Evolutionary conservation across 2,329 filamentous ascomycete genomes (phyloP), one percentile per base, ranked within the genome.

Genomic region (Beauveria caledonica): DNA sequence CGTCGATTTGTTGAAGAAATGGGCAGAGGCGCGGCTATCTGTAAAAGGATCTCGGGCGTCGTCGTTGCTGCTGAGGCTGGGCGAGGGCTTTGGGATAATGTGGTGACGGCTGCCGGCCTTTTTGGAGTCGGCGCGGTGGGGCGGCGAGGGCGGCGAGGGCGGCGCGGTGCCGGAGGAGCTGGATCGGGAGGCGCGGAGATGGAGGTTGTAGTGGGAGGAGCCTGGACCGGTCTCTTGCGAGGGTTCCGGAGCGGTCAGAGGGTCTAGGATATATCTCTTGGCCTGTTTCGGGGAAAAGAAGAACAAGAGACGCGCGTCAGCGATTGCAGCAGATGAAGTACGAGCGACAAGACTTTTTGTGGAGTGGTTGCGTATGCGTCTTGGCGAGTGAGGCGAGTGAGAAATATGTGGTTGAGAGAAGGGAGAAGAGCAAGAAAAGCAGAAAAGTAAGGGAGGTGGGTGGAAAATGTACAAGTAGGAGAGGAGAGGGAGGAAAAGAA

Each of bases 221-320:
- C 83, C 83, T n/a, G 82, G 81, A 8, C 87, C 86, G 52, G 84
- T 87, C 69, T 88, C 84, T 63, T 87, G 81, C 62, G 78, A 83
- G 15, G 87, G 87, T 63, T 89, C 85, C 10, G 85, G 86, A 23
- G 80, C 86, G 66, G 78, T 85, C 63, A 91, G 76, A 64, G 88
- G 88, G 66, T 88, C 86, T 64, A 90, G 82, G 49, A 91, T 77
- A 68, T 87, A 86, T 67, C 83, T 80, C 58, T 80, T 77, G 48
- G 86, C 85, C 87, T 90, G 68, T 62, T 53, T 53, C 8, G 4
- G 15, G 8, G 36, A 5, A 29, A 33, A 45, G 29, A n/a, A 23
- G 3, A 27, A 11, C 8, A 29, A 36, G 19, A 44, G 17, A 53
- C 44, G 44, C 19, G 60, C 48, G 57, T 59, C 57, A 59, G 57